phyloP scores from a whole-genome alignment of 371 early-diverging fungal genomes.

The Parasitella parasitica region DNA sequence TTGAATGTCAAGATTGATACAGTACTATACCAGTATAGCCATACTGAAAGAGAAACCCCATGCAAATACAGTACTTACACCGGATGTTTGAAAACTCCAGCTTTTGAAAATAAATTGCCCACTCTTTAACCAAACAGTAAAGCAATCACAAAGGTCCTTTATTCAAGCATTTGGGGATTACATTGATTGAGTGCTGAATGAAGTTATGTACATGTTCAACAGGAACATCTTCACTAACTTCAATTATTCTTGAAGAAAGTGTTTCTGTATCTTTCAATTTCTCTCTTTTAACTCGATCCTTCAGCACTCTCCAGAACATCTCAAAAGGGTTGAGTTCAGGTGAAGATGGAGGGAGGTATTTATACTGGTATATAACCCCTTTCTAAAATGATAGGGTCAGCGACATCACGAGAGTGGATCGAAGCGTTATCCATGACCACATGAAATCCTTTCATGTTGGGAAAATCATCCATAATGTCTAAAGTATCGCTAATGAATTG shows the following conservation, averaged over 20 bases:
- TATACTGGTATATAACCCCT: conserved; percentile 4
- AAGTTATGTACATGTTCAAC: conserved; percentile 5
- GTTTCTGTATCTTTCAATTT: conserved; percentile 4
- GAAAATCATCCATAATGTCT: conserved; percentile 12
- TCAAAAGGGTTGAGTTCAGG: conserved; percentile 14
- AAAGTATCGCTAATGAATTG: conserved; percentile 7
- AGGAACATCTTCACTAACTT: conserved; percentile 8
- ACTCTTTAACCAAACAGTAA: conserved; percentile 1
- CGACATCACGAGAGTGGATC: neutral
- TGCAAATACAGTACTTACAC: neutral
- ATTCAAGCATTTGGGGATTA: no score
- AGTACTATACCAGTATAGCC: conserved; percentile 26
- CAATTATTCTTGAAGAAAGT: conserved; percentile 5
- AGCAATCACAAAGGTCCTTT: no score
- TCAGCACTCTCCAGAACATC: neutral
- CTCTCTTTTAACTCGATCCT: conserved; percentile 3
- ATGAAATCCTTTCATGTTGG: conserved; percentile 5
- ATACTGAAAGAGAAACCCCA: conserved; percentile 30
- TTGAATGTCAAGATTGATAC: conserved; percentile 38
- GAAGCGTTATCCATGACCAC: neutral
- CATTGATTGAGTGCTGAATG: conserved; percentile 9
- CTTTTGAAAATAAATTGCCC: conserved; percentile 3
- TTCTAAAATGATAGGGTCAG: conserved; percentile 7
- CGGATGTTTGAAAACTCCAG: no score
- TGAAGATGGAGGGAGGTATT: conserved; percentile 11